A percentile compares a stretch with the other conserved stretches of the same genome.
Conservation (phyloP, 768 basidiomycete genomes). For the Kwoniella dendrophila region DNA sequence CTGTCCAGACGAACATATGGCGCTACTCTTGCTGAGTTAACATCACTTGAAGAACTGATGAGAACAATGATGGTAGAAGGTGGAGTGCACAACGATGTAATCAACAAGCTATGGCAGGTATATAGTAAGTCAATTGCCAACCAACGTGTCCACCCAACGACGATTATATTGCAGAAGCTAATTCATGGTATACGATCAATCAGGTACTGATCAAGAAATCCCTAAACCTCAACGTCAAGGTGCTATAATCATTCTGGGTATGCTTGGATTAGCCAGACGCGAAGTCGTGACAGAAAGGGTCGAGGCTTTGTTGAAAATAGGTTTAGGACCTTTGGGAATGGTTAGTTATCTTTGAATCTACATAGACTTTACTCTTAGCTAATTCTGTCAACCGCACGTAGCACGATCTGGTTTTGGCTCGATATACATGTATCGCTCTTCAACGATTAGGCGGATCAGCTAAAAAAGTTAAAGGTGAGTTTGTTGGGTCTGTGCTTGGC, state of each 20-base stretch:
- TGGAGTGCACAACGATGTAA: conserved; percentile 78
- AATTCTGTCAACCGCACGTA: conserved; percentile 55
- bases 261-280: conserved; percentile 84
- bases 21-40: conserved; percentile 90
- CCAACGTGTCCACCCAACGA: neutral
- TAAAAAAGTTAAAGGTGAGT: conserved; percentile 91
- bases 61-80: conserved; percentile 91
- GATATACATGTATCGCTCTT: conserved; percentile 90
- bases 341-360: conserved; percentile 57
- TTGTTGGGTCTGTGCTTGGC: neutral
- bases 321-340: conserved; percentile 80
- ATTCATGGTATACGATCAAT: neutral
- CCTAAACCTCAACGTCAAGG: conserved; percentile 86
- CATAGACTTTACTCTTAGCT: neutral
- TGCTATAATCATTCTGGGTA: conserved; percentile 93
- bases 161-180: neutral
- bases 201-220: conserved; percentile 74
- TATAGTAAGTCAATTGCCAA: conserved; percentile 68
- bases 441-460: conserved; percentile 90
- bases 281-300: conserved; percentile 78
- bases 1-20: conserved; percentile 80
- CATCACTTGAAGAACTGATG: conserved; percentile 95
- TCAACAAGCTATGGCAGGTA: conserved; percentile 91
- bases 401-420: conserved; percentile 84
- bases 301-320: conserved; percentile 80